These are phyloP conservation scores for Penicillium taxi DNA, from an alignment of 495 filamentous ascomycete species.

Conservation along the genomic window DNA sequence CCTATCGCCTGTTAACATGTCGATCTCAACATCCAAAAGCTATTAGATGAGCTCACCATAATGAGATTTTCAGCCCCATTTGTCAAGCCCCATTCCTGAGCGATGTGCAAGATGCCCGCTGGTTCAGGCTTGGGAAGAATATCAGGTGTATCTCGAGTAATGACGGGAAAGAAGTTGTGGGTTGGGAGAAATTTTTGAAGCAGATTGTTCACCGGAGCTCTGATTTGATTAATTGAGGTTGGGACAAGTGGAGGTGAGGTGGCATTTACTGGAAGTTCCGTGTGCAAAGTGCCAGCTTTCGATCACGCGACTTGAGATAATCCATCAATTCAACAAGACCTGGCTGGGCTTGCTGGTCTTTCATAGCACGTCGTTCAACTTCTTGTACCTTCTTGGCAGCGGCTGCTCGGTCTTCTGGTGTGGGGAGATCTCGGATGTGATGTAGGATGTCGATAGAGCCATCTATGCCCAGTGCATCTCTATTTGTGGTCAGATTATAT, in stretches of 20 bases:
- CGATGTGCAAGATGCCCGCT: conserved; percentile 80
- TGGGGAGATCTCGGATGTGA: conserved; percentile 69
- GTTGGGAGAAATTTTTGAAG: conserved; percentile 62
- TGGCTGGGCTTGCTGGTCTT: conserved; percentile 65
- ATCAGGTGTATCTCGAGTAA: conserved; percentile 71
- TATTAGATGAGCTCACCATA: conserved; percentile 36
- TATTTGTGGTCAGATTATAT: conserved; percentile 16
- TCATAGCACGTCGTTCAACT: conserved; percentile 77
- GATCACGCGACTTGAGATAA: conserved; percentile 58
- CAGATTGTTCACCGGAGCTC: conserved; percentile 59
- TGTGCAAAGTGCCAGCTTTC: conserved; percentile 83
- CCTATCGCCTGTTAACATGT: conserved; percentile 31
- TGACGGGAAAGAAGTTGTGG: conserved; percentile 66
- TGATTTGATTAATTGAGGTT: conserved; percentile 14
- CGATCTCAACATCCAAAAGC: background rate
- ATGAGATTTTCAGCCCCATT: conserved; percentile 45
- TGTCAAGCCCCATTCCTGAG: conserved; percentile 58
- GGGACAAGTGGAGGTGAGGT: background rate
- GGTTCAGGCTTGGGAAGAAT: conserved; percentile 77
- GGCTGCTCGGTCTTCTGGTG: conserved; percentile 42
- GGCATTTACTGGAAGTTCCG: conserved; percentile 74
- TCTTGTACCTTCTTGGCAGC: conserved; percentile 66
- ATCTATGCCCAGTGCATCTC: conserved; percentile 55
- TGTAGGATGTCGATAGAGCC: conserved; percentile 74
- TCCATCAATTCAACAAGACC: conserved; percentile 68